Evolutionary conservation across 169 alveolate species (phyloP), one percentile per base, ranked within the genome.

Genomic region (Cryptosporidium baileyi): DNA sequence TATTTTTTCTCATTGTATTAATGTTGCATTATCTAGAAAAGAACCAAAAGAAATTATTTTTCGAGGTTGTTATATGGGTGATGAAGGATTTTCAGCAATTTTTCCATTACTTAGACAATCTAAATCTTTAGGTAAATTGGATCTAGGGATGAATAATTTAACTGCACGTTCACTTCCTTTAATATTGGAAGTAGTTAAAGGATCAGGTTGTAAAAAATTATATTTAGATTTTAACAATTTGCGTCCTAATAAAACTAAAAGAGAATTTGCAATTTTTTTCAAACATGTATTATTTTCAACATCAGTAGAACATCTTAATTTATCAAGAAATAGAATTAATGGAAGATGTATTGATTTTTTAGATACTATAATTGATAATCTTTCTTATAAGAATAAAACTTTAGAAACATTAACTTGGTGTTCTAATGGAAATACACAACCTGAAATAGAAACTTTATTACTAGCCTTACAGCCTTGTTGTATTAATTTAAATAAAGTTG

Each of bases 61-160:
- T 28, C 30, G 85, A 17, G 85, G 85, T 11, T 74, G 85, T 51
- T 74, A 74, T 74, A 74, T 74, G 85, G 67, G 67, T 2, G 85
- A 74, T 26, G 85, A 74, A 5, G 85, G 85, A 0, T 74, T 74
- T 24, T 34, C 41, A 11, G 41, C 32, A 17, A 74, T 74, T 32
- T 74, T 74, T n/a, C 65, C 67, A 9, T 57, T 74, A 74, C 30
- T 74, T 3, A 52, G 34, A 3, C 85, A 74, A n/a, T 19, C 49
- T 9, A 74, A 74, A 17, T 38, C 59, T 13, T 24, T 51, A 15
- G 65, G 65, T 2, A 74, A 57, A 22, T 22, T 74, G 15, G 85
- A 74, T 41, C 19, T 74, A 36, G 85, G 85, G 28, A 74, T 74
- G 67, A 74, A 74, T 32, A 57, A 74, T 7, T 74, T 74, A 36